Conservation (phyloP, 2,329 filamentous ascomycete genomes). For the Dactylellina parvicollis region DNA sequence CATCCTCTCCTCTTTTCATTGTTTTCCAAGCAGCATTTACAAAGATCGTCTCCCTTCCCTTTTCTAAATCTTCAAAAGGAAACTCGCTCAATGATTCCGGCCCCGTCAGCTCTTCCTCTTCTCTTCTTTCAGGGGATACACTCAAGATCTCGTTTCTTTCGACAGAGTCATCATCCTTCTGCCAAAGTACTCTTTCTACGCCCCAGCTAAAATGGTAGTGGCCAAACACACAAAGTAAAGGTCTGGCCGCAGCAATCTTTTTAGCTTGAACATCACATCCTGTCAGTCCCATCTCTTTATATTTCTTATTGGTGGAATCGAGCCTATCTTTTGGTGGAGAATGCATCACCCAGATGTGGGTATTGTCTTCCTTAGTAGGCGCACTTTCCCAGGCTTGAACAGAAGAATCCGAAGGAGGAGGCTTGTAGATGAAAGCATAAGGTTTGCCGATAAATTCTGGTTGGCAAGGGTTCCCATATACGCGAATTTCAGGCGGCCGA, state of each 20-base stretch:
- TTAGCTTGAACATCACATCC: slow-evolving; percentile 26
- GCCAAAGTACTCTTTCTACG: slow-evolving; percentile 36
- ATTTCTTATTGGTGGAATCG: slow-evolving; percentile 19
- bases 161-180: slow-evolving; percentile 14
- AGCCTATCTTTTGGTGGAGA: slow-evolving; percentile 25
- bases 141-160: slow-evolving; percentile 26
- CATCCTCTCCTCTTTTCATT: slow-evolving; percentile 7
- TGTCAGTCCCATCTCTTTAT: slow-evolving; percentile 9
- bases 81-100: slow-evolving; percentile 29
- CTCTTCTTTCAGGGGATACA: slow-evolving; percentile 30
- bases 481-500: slow-evolving; percentile 11
- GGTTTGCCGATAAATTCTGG: slow-evolving; percentile 45
- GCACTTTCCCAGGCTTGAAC: slow-evolving; percentile 24
- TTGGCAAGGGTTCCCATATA: slow-evolving; percentile 45
- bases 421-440: slow-evolving; percentile 41
- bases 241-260: slow-evolving; percentile 30
- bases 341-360: slow-evolving; percentile 42
- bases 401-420: slow-evolving; percentile 21
- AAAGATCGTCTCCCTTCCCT: slow-evolving; percentile 31
- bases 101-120: slow-evolving; percentile 4
- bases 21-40: slow-evolving; percentile 48
- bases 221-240: slow-evolving; percentile 43
- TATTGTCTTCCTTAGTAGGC: slow-evolving; percentile 19
- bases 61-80: slow-evolving; percentile 13
- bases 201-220: slow-evolving; percentile 49